Percentiles rank a stretch among this genome's conserved stretches.
Evolutionary conservation across 106 monocot species (phyloP).

Genomic region (Platanthera zijinensis): DNA sequence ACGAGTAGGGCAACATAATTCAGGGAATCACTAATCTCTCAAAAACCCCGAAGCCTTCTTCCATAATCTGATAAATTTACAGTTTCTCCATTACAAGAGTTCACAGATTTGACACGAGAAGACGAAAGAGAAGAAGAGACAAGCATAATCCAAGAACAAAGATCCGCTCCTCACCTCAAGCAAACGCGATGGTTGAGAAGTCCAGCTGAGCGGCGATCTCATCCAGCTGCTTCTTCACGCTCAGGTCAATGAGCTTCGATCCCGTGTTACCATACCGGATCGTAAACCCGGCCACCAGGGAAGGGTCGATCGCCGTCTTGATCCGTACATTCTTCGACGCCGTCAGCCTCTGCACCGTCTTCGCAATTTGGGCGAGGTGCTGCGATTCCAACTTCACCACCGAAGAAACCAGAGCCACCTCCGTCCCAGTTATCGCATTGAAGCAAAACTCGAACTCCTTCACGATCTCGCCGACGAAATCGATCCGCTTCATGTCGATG

Average conservation of each 20-base stretch:
- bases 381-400: slow-evolving; percentile 59
- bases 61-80: slow-evolving; percentile 1
- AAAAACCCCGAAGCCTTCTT: neutral
- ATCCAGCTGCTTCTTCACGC: slow-evolving; percentile 79
- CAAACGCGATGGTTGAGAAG: slow-evolving; percentile 40
- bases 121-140: neutral
- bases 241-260: slow-evolving; percentile 78
- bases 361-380: slow-evolving; percentile 70
- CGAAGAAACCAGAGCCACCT: slow-evolving; percentile 65
- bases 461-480: slow-evolving; percentile 48
- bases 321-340: slow-evolving; percentile 65
- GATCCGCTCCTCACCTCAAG: slow-evolving; percentile 12
- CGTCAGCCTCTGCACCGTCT: slow-evolving; percentile 56
- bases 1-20: too few species aligned
- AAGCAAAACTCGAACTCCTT: slow-evolving; percentile 61
- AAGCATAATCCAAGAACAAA: neutral
- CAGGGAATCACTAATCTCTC: neutral
- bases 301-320: slow-evolving; percentile 59
- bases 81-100: neutral
- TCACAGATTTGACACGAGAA: neutral
- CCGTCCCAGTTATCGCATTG: slow-evolving; percentile 69
- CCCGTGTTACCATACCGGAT: slow-evolving; percentile 59
- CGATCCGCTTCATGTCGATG: slow-evolving; percentile 51
- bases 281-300: slow-evolving; percentile 81
- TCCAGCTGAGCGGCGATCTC: slow-evolving; percentile 76